These are phyloP conservation scores for Bipolaris zeicola DNA, from an alignment of 2,329 filamentous ascomycete species.

Conservation along the genomic window DNA sequence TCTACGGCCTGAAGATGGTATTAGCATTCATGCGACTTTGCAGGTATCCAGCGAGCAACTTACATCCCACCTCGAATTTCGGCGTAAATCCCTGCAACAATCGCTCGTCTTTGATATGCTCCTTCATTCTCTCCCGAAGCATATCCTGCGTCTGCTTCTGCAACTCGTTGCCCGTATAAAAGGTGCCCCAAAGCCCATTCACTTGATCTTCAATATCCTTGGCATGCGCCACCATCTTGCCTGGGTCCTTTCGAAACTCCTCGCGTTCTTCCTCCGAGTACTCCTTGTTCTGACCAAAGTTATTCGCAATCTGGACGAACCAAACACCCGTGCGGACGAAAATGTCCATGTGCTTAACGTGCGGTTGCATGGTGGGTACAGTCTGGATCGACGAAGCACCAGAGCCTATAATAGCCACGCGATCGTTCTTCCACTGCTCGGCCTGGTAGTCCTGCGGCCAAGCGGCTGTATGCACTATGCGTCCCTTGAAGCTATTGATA, in stretches of 20 bases:
- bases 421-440: conserved; percentile 50
- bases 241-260: conserved; percentile 51
- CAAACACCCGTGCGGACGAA: conserved; percentile 55
- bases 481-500: conserved; percentile 54
- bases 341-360: conserved; percentile 53
- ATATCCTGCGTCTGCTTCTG: conserved; percentile 50
- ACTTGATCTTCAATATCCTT: conserved; percentile 56
- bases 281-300: conserved; percentile 53
- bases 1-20: conserved; percentile 38
- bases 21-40: background rate
- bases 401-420: conserved; percentile 54
- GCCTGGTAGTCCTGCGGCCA: conserved; percentile 55
- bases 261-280: conserved; percentile 53
- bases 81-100: conserved; percentile 56
- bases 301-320: conserved; percentile 55
- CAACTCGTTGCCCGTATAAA: conserved; percentile 51
- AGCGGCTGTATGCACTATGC: conserved; percentile 51
- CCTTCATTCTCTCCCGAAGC: conserved; percentile 54
- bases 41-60: background rate
- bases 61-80: conserved; percentile 54
- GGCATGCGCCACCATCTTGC: conserved; percentile 51
- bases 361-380: conserved; percentile 55
- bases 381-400: conserved; percentile 55
- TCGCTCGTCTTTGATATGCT: conserved; percentile 58
- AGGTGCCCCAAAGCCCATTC: conserved; percentile 55